A percentile compares a stretch with the other conserved stretches of the same genome.
Conservation (phyloP, 2,329 filamentous ascomycete species). For the Orbilia quercus region DNA sequence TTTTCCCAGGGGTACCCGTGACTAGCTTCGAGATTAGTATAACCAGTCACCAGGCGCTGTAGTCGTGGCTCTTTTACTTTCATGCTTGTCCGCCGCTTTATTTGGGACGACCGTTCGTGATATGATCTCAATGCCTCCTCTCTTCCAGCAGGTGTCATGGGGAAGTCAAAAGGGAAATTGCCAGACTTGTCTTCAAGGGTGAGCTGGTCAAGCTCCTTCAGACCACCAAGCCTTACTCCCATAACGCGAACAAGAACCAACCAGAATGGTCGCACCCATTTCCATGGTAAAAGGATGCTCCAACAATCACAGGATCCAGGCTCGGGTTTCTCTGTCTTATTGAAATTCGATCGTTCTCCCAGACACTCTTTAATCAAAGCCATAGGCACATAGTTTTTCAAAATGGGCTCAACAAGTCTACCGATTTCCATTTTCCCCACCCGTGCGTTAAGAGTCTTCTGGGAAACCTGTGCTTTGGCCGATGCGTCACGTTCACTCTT, state of each 20-base stretch:
- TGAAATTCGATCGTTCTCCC: conserved; percentile 72
- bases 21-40: neutral
- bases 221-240: conserved; percentile 80
- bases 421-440: conserved; percentile 66
- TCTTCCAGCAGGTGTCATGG: conserved; percentile 81
- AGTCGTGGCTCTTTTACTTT: conserved; percentile 19
- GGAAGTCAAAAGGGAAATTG: conserved; percentile 88
- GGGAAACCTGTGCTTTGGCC: conserved; percentile 37
- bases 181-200: conserved; percentile 80
- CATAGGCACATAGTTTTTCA: conserved; percentile 77
- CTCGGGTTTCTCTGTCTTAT: conserved; percentile 72
- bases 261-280: conserved; percentile 87
- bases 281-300: conserved; percentile 90
- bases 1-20: conserved; percentile 38
- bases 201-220: conserved; percentile 82
- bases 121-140: conserved; percentile 75
- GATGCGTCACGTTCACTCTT: conserved; percentile 20
- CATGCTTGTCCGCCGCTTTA: conserved; percentile 18
- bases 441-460: conserved; percentile 47
- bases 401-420: conserved; percentile 70
- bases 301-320: conserved; percentile 80
- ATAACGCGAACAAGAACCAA: conserved; percentile 84
- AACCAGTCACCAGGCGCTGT: neutral
- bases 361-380: conserved; percentile 78
- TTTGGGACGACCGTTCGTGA: neutral